A percentile compares a stretch with the other conserved stretches of the same genome.
Evolutionary conservation across 23 red algal species (phyloP).

Genomic region (Gracilaria caudata): DNA sequence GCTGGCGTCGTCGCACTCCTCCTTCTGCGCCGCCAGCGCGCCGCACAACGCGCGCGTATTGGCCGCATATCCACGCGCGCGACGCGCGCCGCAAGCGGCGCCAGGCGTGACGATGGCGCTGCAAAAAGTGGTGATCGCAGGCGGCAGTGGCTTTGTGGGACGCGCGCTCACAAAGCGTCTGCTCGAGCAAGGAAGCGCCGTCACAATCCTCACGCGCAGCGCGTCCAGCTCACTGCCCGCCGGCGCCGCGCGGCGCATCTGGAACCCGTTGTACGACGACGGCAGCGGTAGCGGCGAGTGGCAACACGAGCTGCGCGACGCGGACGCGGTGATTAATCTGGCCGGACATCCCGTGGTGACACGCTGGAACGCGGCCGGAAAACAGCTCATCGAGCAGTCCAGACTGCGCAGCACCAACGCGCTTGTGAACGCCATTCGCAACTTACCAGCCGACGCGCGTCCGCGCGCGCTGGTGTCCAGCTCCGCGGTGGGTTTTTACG

Average conservation of each 20-base stretch:
- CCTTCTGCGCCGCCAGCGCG: too few relatives aligned
- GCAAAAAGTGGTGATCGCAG: constrained; percentile 46
- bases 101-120: too few relatives aligned
- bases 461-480: constrained; percentile 70
- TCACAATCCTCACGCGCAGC: constrained; percentile 67
- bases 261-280: constrained; percentile 1
- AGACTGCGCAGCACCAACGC: constrained; percentile 41
- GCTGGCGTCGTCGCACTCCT: too few relatives aligned
- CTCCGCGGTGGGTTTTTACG: constrained; percentile 96
- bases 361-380: constrained; percentile 67
- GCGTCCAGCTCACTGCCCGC: background rate
- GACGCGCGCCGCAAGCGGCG: too few relatives aligned
- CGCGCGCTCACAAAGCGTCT: constrained; percentile 58
- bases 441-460: background rate
- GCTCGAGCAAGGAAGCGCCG: constrained; percentile 13
- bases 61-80: too few relatives aligned
- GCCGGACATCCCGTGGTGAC: constrained; percentile 73
- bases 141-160: constrained; percentile 95
- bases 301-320: constrained; percentile 34
- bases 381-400: constrained; percentile 48
- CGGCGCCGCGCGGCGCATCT: constrained; percentile 1
- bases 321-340: constrained; percentile 92
- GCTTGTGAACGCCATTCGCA: constrained; percentile 50
- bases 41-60: too few relatives aligned
- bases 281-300: background rate